Evolutionary conservation across 2,329 filamentous ascomycete species (phyloP).

Genomic region (Juglanconis sp.): DNA sequence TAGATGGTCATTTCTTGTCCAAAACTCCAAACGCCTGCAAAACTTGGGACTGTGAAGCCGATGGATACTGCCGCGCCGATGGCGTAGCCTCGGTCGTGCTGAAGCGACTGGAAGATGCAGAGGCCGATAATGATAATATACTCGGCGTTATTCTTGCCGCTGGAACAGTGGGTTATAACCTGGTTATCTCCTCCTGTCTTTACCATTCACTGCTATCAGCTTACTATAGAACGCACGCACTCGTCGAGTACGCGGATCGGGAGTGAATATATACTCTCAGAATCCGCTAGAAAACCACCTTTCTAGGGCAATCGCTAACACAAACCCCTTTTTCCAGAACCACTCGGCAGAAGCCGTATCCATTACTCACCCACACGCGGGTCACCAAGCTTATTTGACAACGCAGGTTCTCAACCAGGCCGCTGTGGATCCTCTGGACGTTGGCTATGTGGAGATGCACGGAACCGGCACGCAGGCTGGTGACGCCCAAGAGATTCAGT

Average conservation of each 20-base stretch:
- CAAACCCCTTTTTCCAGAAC: slow-evolving; percentile 33
- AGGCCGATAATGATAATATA: slow-evolving; percentile 42
- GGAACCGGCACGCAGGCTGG: slow-evolving; percentile 66
- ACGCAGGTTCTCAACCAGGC: slow-evolving; percentile 53
- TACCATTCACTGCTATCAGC: too few relatives aligned
- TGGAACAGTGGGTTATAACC: slow-evolving; percentile 34
- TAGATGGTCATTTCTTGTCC: slow-evolving; percentile 59
- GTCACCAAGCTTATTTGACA: slow-evolving; percentile 54
- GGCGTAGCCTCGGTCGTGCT: slow-evolving; percentile 40
- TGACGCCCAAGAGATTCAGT: slow-evolving; percentile 61
- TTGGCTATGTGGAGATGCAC: slow-evolving; percentile 67
- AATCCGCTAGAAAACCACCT: too few relatives aligned
- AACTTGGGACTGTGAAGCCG: slow-evolving; percentile 22
- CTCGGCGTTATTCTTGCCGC: slow-evolving; percentile 60
- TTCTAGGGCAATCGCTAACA: too few relatives aligned
- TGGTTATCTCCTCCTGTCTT: too few relatives aligned
- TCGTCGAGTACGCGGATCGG: too few relatives aligned
- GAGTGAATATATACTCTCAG: too few relatives aligned
- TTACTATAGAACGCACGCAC: too few relatives aligned
- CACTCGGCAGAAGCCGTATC: slow-evolving; percentile 61
- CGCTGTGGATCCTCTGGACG: slow-evolving; percentile 54
- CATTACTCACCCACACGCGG: slow-evolving; percentile 61
- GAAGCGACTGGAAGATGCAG: slow-evolving; percentile 45
- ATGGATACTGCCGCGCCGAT: slow-evolving; percentile 49
- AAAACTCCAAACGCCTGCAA: slow-evolving; percentile 31